Conservation (phyloP, 2,329 filamentous ascomycete genomes). For the Aspergillus flavus region DNA sequence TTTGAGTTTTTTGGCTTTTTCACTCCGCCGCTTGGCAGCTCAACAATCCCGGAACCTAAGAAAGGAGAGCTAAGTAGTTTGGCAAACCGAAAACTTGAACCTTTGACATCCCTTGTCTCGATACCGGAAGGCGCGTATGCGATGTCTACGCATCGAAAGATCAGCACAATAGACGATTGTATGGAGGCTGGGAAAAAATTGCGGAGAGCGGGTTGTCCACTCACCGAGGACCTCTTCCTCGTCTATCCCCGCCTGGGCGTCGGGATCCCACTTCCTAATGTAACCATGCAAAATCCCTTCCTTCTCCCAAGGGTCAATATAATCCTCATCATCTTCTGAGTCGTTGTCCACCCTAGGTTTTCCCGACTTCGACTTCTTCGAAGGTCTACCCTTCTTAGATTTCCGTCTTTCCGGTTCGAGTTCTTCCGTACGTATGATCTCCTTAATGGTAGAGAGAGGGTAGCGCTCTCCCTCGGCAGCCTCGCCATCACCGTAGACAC, state of each 20-base stretch:
- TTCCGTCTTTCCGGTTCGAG: conserved; percentile 48
- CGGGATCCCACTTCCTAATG: conserved; percentile 47
- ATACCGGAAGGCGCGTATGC: conserved; percentile 62
- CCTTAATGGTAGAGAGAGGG: conserved; percentile 71
- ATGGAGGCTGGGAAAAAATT: too few species aligned
- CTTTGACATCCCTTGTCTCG: conserved; percentile 59
- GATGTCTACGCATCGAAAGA: conserved; percentile 49
- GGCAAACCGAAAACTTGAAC: conserved; percentile 79
- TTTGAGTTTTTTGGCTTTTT: conserved; percentile 91
- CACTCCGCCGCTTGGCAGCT: conserved; percentile 77
- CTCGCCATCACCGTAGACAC: conserved; percentile 68
- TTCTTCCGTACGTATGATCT: conserved; percentile 74
- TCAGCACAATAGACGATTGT: conserved; percentile 1
- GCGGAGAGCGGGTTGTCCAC: neutral
- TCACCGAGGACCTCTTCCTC: conserved; percentile 46
- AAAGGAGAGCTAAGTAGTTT: conserved; percentile 85
- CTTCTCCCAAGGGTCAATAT: conserved; percentile 49
- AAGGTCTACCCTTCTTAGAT: conserved; percentile 38
- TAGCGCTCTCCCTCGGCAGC: conserved; percentile 59
- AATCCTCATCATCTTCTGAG: conserved; percentile 42
- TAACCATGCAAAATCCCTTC: conserved; percentile 48
- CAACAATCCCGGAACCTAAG: conserved; percentile 87
- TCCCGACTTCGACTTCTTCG: conserved; percentile 36
- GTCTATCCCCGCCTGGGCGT: conserved; percentile 39
- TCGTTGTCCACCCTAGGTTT: conserved; percentile 39